Conservation (phyloP, 768 basidiomycete species). For the Suillus cothurnatus region DNA sequence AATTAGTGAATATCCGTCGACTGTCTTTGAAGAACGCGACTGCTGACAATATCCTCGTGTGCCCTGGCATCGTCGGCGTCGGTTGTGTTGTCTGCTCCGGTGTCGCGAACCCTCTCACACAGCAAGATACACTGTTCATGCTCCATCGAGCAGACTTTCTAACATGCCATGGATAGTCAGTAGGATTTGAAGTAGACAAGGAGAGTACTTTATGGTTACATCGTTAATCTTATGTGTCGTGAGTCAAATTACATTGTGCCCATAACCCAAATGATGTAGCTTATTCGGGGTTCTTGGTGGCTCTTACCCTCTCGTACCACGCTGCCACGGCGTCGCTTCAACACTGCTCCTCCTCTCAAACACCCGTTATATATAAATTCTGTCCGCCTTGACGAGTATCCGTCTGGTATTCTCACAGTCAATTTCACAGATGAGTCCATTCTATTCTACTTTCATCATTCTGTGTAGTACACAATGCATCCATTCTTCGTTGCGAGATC, state of each 20-base stretch:
- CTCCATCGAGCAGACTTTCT: not conserved
- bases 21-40: no score
- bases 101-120: not conserved
- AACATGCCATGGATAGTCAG: not conserved
- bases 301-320: not conserved
- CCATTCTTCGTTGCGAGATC: not conserved
- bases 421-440: not conserved
- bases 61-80: not conserved
- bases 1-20: not conserved
- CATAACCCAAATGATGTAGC: not conserved
- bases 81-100: not conserved
- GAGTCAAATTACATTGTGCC: not conserved
- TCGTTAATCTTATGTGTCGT: not conserved
- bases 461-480: not conserved
- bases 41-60: fast-evolving
- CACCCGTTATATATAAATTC: not conserved
- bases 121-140: not conserved
- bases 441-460: no score
- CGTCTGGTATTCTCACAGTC: no score
- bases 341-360: not conserved
- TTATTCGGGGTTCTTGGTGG: not conserved
- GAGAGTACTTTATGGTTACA: not conserved
- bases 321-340: not conserved
- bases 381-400: no score
- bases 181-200: not conserved